phyloP scores from a whole-genome alignment of 129 eudicot species.

The Mikania micrantha region DNA sequence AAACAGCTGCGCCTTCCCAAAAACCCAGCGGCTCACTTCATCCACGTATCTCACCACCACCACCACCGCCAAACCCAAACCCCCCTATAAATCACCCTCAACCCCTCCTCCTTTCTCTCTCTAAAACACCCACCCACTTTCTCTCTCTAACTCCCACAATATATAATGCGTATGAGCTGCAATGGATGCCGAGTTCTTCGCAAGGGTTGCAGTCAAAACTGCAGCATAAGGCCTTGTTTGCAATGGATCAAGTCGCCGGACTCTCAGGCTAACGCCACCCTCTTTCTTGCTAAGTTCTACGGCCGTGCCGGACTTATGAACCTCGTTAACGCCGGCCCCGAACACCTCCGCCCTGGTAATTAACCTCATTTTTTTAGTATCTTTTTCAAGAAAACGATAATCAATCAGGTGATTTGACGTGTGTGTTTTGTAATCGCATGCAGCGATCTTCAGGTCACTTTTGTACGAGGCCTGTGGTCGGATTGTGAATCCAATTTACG shows the following conservation, averaged over 20 bases:
- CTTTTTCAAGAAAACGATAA: too few relatives aligned
- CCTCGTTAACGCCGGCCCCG: conserved; percentile 81
- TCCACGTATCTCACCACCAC: conserved; percentile 12
- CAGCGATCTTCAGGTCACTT: conserved; percentile 75
- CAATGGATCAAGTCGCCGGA: conserved; percentile 74
- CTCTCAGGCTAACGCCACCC: conserved; percentile 80
- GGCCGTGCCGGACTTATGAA: conserved; percentile 94
- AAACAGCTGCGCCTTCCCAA: conserved; percentile 50
- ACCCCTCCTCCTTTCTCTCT: neutral
- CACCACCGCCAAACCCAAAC: too few relatives aligned
- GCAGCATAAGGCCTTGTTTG: conserved; percentile 82
- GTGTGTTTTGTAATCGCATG: neutral
- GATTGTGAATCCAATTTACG: conserved; percentile 83
- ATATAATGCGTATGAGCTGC: conserved; percentile 81
- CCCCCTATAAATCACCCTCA: conserved; percentile 7
- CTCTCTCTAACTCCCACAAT: neutral
- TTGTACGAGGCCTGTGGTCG: conserved; percentile 86
- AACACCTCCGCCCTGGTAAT: conserved; percentile 77
- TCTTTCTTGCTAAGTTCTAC: conserved; percentile 78
- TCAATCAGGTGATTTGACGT: too few relatives aligned
- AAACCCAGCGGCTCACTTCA: conserved; percentile 37
- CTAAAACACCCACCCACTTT: neutral
- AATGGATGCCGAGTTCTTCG: conserved; percentile 88
- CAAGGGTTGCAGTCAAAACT: conserved; percentile 69
- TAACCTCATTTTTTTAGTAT: too few relatives aligned